Evolutionary conservation across 768 basidiomycete species (phyloP), one percentile per base, ranked within the genome.

Genomic region (Suillus fuscotomentosus): DNA sequence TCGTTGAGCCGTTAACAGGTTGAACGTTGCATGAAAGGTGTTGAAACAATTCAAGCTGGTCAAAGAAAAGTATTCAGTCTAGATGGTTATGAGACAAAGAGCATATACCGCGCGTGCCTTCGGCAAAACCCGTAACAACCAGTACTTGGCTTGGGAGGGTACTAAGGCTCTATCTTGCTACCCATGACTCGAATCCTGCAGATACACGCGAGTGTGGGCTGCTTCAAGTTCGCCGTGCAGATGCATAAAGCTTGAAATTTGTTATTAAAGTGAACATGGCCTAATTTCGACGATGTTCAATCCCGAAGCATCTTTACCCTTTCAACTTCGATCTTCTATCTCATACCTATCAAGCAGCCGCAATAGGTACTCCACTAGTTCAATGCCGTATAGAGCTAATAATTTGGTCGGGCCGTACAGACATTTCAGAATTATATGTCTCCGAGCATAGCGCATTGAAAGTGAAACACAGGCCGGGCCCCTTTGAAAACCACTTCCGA

Each of bases 51-150:
- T 39, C 55, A 39, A 56, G 54, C 2, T n/a, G 13, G 36, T 36
- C 36, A 38, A 38, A 14, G 11, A 38, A 56, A 39, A 36, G 14
- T 22, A 24, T 54, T 31, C 53, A 39, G 38, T 39, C 38, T 5
- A 57, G 38, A 39, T 24, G 38, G 56, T 57, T 8, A 31, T 54
- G 17, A 34, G 17, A 56, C 55, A 41, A 57, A 39, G 56, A 24
- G 5, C 31, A 53, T 10, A 53, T 34, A 53, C 31, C 27, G 31
- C 9, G n/a, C 4, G 7, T 17, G 24, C 15, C 24, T 36, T 39
- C 56, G 56, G 56, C 56, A 57, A n/a, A 54, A 54, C 31, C 53
- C 53, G 51, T 53, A 31, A 53, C 15, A 53, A 31, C 31, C 31
- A 4, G 31, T 31, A 31, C 31, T 31, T 31, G 31, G 31, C 5